Percentiles rank a stretch among this genome's conserved stretches.
phyloP scores from a whole-genome alignment of 441 rosid species.

The Oxalis stricta region DNA sequence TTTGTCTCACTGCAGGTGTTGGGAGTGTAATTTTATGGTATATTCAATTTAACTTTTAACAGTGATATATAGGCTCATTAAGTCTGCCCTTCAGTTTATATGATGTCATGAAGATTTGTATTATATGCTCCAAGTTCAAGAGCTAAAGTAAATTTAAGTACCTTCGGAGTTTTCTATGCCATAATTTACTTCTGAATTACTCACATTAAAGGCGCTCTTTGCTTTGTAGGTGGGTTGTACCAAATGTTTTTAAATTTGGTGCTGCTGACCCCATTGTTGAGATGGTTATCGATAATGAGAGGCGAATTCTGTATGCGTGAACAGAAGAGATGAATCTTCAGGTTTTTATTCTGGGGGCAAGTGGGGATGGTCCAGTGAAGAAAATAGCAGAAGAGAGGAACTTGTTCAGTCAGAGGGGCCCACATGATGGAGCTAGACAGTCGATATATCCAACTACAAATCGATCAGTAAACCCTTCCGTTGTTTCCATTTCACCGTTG shows the following conservation, averaged over 20 bases:
- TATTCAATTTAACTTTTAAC: conserved; percentile 2
- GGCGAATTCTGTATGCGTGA: conserved; percentile 80
- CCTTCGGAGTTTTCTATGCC: too few relatives aligned
- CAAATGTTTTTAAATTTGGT: conserved; percentile 87
- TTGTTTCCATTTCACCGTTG: conserved; percentile 73
- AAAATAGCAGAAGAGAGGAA: conserved; percentile 92
- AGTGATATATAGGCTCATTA: neutral
- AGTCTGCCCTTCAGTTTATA: neutral
- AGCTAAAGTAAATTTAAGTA: too few relatives aligned
- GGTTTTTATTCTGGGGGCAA: conserved; percentile 59
- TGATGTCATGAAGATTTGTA: neutral
- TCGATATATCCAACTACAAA: conserved; percentile 30
- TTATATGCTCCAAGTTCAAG: neutral
- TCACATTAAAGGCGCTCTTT: conserved; percentile 4
- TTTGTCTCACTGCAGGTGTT: conserved; percentile 88
- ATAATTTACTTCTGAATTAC: neutral
- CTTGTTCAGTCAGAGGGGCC: conserved; percentile 67
- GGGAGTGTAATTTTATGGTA: conserved; percentile 92
- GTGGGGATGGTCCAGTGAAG: conserved; percentile 74
- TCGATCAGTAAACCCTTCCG: conserved; percentile 66
- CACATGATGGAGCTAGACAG: conserved; percentile 59
- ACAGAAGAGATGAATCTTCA: conserved; percentile 94
- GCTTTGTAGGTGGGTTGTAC: conserved; percentile 82
- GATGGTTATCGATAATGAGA: conserved; percentile 85
- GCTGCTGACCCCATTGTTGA: conserved; percentile 85